Evolutionary conservation across 225 moss, liverwort and hornwort species (phyloP), one percentile per base, ranked within the genome.

Genomic region (Takakia lepidozioides): DNA sequence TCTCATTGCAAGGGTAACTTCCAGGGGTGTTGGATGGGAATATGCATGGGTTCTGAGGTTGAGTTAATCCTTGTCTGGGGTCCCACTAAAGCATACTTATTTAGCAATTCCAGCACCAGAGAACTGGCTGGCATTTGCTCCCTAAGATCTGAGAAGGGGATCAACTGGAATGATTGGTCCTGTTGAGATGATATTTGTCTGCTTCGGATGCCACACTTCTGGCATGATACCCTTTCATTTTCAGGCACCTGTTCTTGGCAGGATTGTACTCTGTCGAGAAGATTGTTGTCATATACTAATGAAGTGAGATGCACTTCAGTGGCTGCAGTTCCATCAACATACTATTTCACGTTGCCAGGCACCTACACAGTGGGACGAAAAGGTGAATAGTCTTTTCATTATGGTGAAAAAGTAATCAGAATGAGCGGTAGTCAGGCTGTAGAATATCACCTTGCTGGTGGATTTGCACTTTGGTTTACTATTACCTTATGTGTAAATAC

Each of bases 321-420:
- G 48, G 19, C 17, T 62, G n/a, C 51, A 80, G 67, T 17, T 64
- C 70, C 63, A 42, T 38, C 63, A 32, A 50, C 60, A 2, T 74
- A 67, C 55, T 70, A 52, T 67, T 58, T 70, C 34, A 74, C 74
- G 58, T 71, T 67, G 54, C 70, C 67, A 43, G 67, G 67, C 6
- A 70, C 60, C 10, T 71, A 54, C 54, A 60, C 70, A 43, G 80
- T 74, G 56, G 70, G 80, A 37, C 74, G 74, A 16, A 80, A 74
- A 80, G 70, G 70, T 71, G 70, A 29, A 74, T 38, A 18, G 10
- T 38, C 19, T 41, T 24, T n/a, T 9, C 16, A n/a, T 25, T 0
- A 48, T 24, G 5, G 16, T 3, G 27, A 25, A 16, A 16, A 29
- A 19, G 8, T 29, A 16, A 5, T 13, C 17, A 8, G 3, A 18